Evolutionary conservation across 805 yeast genomes (phyloP).

Genomic region (Cyberlindnera xylosilytica): DNA sequence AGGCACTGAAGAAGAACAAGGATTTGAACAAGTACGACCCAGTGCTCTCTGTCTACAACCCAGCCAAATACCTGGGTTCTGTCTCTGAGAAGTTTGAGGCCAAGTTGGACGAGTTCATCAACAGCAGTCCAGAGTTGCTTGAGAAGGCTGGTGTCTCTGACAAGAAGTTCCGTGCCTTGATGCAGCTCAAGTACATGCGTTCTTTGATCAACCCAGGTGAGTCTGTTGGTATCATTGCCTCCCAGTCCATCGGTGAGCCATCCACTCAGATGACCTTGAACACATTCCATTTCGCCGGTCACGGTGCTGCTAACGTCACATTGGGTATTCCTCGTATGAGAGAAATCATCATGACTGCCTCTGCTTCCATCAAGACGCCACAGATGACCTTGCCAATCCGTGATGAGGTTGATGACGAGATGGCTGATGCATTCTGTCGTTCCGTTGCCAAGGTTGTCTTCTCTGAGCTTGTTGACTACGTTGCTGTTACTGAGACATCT

Average conservation of each 20-base stretch:
- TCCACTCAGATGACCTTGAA: conserved; percentile 98
- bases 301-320: conserved; percentile 99
- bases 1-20: conserved; percentile 62
- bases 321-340: conserved; percentile 99
- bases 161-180: conserved; percentile 89
- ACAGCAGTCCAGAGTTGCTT: conserved; percentile 52
- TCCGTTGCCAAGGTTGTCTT: conserved; percentile 79
- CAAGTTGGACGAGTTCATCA: conserved; percentile 69
- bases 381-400: conserved; percentile 93
- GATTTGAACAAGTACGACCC: conserved; percentile 81
- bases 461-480: conserved; percentile 85
- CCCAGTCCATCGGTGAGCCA: conserved; percentile 98
- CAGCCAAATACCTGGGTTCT: conserved; percentile 87
- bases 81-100: conserved; percentile 88
- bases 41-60: conserved; percentile 78
- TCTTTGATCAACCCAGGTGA: conserved; percentile 95
- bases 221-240: conserved; percentile 96
- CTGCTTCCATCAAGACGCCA: conserved; percentile 94
- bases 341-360: conserved; percentile 99
- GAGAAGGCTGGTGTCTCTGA: conserved; percentile 51
- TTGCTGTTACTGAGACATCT: conserved; percentile 84
- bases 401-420: conserved; percentile 74
- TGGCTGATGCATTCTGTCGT: conserved; percentile 92
- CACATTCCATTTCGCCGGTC: conserved; percentile 99
- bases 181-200: conserved; percentile 98